Conservation (phyloP, 202 grass and related monocot species). For the Setaria italica region DNA sequence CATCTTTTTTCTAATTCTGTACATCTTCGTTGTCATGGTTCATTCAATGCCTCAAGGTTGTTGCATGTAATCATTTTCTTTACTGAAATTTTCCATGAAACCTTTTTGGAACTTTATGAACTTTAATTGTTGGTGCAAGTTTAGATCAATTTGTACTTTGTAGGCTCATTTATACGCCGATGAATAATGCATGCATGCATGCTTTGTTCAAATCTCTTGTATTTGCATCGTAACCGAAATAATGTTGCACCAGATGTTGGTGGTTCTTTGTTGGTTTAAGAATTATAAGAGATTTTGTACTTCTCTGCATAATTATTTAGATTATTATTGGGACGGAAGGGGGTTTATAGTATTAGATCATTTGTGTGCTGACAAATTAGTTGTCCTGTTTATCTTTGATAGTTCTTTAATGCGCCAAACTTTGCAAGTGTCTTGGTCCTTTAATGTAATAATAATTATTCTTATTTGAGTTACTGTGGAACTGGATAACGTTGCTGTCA, state of each 20-base stretch:
- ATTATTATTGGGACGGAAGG: background rate
- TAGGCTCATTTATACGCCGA: conserved; percentile 31
- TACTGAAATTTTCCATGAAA: conserved; percentile 43
- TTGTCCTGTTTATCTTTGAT: background rate
- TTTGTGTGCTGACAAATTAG: too few species aligned
- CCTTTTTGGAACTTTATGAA: conserved; percentile 38
- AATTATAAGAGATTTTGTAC: background rate
- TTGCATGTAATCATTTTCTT: conserved; percentile 20
- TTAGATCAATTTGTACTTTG: conserved; percentile 49
- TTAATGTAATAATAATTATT: background rate
- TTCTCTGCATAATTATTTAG: background rate
- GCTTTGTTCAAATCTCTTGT: conserved; percentile 42
- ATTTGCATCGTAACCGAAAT: conserved; percentile 19
- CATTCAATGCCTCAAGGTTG: conserved; percentile 18
- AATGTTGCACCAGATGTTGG: background rate
- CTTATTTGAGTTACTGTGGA: background rate
- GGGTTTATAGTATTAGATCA: too few species aligned
- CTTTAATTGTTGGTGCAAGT: conserved; percentile 34
- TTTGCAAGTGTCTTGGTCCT: background rate
- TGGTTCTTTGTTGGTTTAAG: background rate
- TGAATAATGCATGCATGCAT: conserved; percentile 32
- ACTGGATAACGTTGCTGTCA: background rate
- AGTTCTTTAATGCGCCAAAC: background rate
- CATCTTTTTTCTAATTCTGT: conserved; percentile 35
- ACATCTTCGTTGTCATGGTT: conserved; percentile 43